These are phyloP conservation scores for Coniochaeta prunicola DNA, from an alignment of 2,329 filamentous ascomycete species.

Conservation along the genomic window DNA sequence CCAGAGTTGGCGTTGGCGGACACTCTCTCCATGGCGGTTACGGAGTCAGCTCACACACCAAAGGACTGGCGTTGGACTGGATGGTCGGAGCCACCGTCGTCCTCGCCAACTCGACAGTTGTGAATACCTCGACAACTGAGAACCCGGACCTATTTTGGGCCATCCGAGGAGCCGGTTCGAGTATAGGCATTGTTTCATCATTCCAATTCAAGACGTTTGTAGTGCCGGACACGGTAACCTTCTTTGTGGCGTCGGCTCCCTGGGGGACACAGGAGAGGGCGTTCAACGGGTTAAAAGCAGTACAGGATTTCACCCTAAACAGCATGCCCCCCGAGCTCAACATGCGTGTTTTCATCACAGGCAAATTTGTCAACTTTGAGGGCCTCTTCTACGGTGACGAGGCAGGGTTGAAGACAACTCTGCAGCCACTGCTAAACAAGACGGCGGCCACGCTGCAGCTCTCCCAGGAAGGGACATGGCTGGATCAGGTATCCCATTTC, in stretches of 20 bases:
- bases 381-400: constrained; percentile 30
- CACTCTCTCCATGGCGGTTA: constrained; percentile 33
- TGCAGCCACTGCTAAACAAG: constrained; percentile 25
- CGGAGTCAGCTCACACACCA: constrained; percentile 27
- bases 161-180: constrained; percentile 30
- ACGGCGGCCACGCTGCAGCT: constrained; percentile 24
- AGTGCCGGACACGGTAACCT: constrained; percentile 24
- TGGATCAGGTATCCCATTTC: constrained; percentile 24
- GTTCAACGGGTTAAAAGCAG: constrained; percentile 16
- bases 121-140: constrained; percentile 23
- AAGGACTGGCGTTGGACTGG: constrained; percentile 27
- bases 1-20: constrained; percentile 30
- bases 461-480: constrained; percentile 20
- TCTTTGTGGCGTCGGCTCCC: constrained; percentile 19
- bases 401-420: constrained; percentile 19
- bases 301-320: constrained; percentile 20
- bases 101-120: constrained; percentile 27
- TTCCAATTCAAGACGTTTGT: constrained; percentile 32
- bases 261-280: constrained; percentile 20
- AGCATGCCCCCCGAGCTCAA: constrained; percentile 32
- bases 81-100: constrained; percentile 26
- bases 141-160: constrained; percentile 35
- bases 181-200: constrained; percentile 30
- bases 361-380: constrained; percentile 26
- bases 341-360: constrained; percentile 30